A percentile compares a stretch with the other conserved stretches of the same genome.
Evolutionary conservation across 306 rosid species (phyloP).

Genomic region (Sindora glabra): DNA sequence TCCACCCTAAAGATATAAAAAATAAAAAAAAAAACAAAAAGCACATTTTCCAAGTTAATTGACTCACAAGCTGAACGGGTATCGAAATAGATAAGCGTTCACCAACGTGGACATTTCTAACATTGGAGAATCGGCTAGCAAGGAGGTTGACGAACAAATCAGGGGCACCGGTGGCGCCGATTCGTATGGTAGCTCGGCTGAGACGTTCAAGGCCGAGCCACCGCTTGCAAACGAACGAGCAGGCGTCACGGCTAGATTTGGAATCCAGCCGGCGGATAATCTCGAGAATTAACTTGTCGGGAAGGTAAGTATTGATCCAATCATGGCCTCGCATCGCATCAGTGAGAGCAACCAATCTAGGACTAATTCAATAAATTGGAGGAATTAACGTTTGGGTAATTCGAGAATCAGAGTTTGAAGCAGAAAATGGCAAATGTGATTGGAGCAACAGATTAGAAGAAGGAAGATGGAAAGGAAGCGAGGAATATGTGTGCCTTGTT

Average conservation of each 20-base stretch:
- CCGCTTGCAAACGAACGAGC: conserved; percentile 83
- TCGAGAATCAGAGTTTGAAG: too few species aligned
- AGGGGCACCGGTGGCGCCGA: conserved; percentile 75
- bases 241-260: conserved; percentile 63
- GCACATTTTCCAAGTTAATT: not conserved
- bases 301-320: conserved; percentile 65
- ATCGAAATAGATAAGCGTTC: conserved; percentile 61
- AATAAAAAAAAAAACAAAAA: not conserved
- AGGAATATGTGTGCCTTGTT: too few species aligned
- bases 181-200: conserved; percentile 59
- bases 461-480: not conserved
- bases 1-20: not conserved
- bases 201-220: conserved; percentile 86
- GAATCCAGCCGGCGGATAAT: conserved; percentile 55
- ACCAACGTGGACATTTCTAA: conserved; percentile 55
- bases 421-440: too few species aligned
- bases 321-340: conserved; percentile 46
- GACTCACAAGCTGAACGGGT: conserved; percentile 44
- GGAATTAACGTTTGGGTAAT: too few species aligned
- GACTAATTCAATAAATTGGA: too few species aligned
- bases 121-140: conserved; percentile 58
- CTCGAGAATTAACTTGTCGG: conserved; percentile 78
- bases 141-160: conserved; percentile 54
- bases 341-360: not conserved
- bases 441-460: not conserved